Percentiles rank a stretch among this genome's conserved stretches.
These are phyloP conservation scores for Metarhizium album DNA, from an alignment of 2,329 filamentous ascomycete species.

Conservation along the genomic window DNA sequence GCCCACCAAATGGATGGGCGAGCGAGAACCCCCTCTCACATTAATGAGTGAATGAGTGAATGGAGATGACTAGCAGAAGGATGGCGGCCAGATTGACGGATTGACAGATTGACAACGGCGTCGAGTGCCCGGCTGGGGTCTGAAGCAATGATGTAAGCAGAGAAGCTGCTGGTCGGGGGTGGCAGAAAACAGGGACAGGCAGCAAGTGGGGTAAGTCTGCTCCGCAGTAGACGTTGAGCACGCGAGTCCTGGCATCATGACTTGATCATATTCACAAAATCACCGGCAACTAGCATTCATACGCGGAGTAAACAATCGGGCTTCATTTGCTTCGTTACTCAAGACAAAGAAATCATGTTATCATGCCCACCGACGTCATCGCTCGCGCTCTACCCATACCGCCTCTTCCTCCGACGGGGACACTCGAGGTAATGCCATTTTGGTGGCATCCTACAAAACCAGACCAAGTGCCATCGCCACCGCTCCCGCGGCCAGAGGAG, in stretches of 20 bases:
- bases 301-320: too few relatives aligned
- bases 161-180: constrained; percentile 13
- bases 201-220: not conserved
- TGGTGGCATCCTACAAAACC: not conserved
- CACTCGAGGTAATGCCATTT: not conserved
- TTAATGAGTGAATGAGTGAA: not conserved
- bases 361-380: too few relatives aligned
- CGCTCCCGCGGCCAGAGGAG: not conserved
- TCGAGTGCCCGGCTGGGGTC: not conserved
- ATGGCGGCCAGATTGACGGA: too few relatives aligned
- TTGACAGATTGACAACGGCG: too few relatives aligned
- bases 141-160: constrained; percentile 7
- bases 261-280: too few relatives aligned
- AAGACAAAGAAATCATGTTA: too few relatives aligned
- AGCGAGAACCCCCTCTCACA: not conserved
- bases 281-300: too few relatives aligned
- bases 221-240: too few relatives aligned
- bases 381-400: too few relatives aligned
- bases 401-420: too few relatives aligned
- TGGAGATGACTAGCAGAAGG: not conserved
- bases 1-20: not conserved
- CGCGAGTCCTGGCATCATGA: too few relatives aligned
- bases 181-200: not conserved
- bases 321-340: too few relatives aligned
- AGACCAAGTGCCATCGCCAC: not conserved